Base-by-base conservation (phyloP, 352 stramenopile genomes). In the Phytophthora ramorum region DNA sequence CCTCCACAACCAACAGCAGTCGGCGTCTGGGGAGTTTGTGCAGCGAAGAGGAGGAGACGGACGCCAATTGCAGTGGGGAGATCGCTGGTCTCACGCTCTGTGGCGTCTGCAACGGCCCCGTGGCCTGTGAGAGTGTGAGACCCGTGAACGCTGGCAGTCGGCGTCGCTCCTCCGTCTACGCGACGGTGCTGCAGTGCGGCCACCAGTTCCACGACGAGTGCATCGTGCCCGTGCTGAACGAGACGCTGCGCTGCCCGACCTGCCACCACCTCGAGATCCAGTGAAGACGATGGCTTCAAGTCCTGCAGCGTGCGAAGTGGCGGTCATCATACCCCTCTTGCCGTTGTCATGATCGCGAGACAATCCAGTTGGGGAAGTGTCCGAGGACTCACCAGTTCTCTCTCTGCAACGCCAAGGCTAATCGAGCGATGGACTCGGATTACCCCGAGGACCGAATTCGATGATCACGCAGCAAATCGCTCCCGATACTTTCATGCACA, bases 151-250 rank as follows among this genome's bases (percentile, higher is more conserved):
- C 40, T n/a, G 13, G 44, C 16, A 52, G 53, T 37, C 49, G 41
- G 17, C 50, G 53, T 2, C 49, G 59, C 7, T 71, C 52, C 12
- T 72, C 69, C 32, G 59, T 75, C 20, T 78, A 71, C 52, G 44
- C 69, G 26, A 77, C 61, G 26, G 41, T 24, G 37, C 24, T 83
- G 37, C 53, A 69, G 44, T 78, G 71, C 45, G 75, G 71, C 48
- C 69, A 77, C 35, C 58, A 74, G 44, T 77, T 77, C 28, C 65
- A 75, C 51, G 69, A 77, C 59, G 69, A 83, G 64, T 83, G 75
- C 64, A 80, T 78, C 47, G 56, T 83, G 7, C 68, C 64, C 8
- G 64, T 74, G 7, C 55, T 83, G 16, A 76, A 83, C 59, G 52
- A 71, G 24, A 69, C 63, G 30, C 48, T 83, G 45, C 47, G 58